Percentiles rank a stretch among this genome's conserved stretches.
phyloP scores from a whole-genome alignment of 2,329 filamentous ascomycete genomes.

The Diaporthe vexans region DNA sequence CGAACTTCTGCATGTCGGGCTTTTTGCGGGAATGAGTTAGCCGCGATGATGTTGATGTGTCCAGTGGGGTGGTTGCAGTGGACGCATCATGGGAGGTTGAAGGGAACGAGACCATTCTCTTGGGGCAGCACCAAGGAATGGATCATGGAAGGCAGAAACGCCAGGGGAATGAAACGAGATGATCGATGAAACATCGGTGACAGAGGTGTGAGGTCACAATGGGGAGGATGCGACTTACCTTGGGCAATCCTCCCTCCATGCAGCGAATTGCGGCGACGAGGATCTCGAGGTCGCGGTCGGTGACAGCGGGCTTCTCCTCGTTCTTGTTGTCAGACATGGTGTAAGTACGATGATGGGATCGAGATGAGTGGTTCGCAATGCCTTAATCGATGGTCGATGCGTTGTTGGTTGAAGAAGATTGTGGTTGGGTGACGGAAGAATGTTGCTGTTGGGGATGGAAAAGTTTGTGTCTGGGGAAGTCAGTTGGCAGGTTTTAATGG shows the following conservation, averaged over 20 bases:
- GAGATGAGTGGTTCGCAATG: neutral
- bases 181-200: too few species aligned
- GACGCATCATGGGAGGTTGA: too few species aligned
- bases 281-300: constrained; percentile 21
- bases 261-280: neutral
- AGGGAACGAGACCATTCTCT: too few species aligned
- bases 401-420: too few species aligned
- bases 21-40: neutral
- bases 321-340: constrained; percentile 5
- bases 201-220: neutral
- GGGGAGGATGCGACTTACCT: neutral
- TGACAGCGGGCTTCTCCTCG: neutral
- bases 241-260: neutral
- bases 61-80: too few species aligned
- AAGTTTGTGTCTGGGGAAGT: neutral
- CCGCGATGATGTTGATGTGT: neutral
- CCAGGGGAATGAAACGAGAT: neutral
- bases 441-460: neutral
- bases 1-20: constrained; percentile 30
- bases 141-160: neutral
- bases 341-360: neutral
- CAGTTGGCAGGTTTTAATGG: neutral
- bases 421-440: neutral
- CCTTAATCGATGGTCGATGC: neutral
- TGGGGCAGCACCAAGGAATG: accelerated